These are phyloP conservation scores for Pseudozyma hubeiensis DNA, from an alignment of 1,284 basidiomycete genomes.

Conservation along the genomic window DNA sequence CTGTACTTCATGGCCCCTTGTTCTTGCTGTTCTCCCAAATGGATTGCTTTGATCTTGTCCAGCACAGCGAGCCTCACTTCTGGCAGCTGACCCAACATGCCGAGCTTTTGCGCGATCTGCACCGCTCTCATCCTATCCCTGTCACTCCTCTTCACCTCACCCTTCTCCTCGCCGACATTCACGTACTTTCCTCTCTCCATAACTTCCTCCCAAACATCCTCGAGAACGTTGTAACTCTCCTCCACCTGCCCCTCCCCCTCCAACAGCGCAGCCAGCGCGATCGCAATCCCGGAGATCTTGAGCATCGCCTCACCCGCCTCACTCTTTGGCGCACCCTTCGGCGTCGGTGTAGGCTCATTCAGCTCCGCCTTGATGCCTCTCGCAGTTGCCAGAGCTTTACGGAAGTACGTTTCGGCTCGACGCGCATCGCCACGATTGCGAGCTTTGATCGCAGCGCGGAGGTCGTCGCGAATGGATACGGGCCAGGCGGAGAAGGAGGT, in stretches of 20 bases:
- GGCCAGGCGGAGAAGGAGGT: slow-evolving; percentile 68
- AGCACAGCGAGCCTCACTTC: slow-evolving; percentile 38
- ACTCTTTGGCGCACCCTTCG: slow-evolving; percentile 19
- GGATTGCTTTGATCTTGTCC: slow-evolving; percentile 9
- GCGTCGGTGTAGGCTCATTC: slow-evolving; percentile 38
- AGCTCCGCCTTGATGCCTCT: slow-evolving; percentile 41
- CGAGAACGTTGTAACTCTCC: slow-evolving; percentile 49
- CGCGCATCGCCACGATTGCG: slow-evolving; percentile 59
- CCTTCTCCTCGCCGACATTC: slow-evolving; percentile 16
- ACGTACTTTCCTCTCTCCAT: slow-evolving; percentile 30
- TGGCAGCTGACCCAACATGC: slow-evolving; percentile 52
- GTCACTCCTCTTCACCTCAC: slow-evolving; percentile 24
- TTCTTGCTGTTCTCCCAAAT: slow-evolving; percentile 10
- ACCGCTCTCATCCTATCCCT: slow-evolving; percentile 61
- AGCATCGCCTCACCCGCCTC: slow-evolving; percentile 46
- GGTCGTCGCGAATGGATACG: slow-evolving; percentile 60
- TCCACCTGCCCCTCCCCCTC: slow-evolving; percentile 55
- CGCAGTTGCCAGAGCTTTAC: slow-evolving; percentile 56
- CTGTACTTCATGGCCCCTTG: slow-evolving; percentile 16
- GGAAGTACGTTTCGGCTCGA: slow-evolving; percentile 59
- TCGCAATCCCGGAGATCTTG: slow-evolving; percentile 67
- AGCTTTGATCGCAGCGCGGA: slow-evolving; percentile 65
- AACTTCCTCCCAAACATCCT: slow-evolving; percentile 62
- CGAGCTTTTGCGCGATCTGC: slow-evolving; percentile 62
- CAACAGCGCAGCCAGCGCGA: slow-evolving; percentile 63